These are phyloP conservation scores for Cadophora sp. DNA, from an alignment of 2,329 filamentous ascomycete species.

Conservation along the genomic window DNA sequence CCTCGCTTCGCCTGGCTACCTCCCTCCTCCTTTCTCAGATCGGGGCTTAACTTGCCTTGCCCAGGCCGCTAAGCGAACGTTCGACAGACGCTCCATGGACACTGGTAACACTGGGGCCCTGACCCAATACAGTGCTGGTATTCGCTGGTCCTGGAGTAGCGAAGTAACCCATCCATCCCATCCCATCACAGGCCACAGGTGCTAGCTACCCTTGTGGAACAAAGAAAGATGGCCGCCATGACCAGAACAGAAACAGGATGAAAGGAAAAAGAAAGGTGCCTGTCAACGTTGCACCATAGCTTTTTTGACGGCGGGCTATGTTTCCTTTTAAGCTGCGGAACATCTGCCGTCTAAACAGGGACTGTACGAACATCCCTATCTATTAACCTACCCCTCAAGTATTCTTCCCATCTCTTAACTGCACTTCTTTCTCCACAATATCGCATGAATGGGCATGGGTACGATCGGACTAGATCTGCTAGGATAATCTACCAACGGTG, in stretches of 20 bases:
- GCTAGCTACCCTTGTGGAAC: background rate
- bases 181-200: background rate
- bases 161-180: too few species aligned
- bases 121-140: background rate
- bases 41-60: background rate
- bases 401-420: background rate
- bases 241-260: background rate
- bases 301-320: background rate
- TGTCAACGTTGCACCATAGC: conserved; percentile 4
- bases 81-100: conserved; percentile 2
- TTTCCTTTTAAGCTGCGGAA: background rate
- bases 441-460: background rate
- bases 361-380: background rate
- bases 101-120: conserved; percentile 12
- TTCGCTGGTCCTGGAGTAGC: too few species aligned
- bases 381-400: background rate
- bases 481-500: background rate
- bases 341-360: background rate
- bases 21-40: background rate
- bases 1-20: too few species aligned
- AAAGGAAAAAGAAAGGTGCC: background rate
- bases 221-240: background rate
- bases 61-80: conserved; percentile 17
- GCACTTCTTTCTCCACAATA: background rate
- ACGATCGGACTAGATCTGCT: conserved; percentile 7